These are phyloP conservation scores for Alopecurus myosuroides DNA, from an alignment of 176 grass and related monocot genomes.

Conservation along the genomic window DNA sequence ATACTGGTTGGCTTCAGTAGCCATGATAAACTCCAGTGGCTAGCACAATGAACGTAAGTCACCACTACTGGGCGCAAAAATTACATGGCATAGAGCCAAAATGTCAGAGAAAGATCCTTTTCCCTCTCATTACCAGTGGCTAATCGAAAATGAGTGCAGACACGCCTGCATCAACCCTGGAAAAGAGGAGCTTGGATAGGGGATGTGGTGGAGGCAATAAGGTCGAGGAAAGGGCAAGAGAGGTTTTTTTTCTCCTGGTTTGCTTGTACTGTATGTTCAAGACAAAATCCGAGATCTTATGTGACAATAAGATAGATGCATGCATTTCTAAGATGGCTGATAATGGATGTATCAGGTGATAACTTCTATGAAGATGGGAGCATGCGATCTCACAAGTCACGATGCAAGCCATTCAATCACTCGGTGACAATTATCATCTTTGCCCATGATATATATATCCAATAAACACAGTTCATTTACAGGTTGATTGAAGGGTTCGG, in stretches of 20 bases:
- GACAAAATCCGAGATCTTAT: neutral
- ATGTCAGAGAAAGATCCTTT: neutral
- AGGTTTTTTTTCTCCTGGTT: neutral
- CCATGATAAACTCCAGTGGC: neutral
- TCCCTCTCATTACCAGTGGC: neutral
- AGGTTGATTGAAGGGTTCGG: slow-evolving; percentile 2
- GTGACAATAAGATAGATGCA: neutral
- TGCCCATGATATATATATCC: neutral
- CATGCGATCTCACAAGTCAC: neutral
- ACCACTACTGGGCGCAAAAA: neutral
- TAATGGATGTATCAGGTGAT: neutral
- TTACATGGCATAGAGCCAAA: neutral
- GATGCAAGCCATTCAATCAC: neutral
- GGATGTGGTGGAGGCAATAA: neutral
- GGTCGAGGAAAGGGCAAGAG: neutral
- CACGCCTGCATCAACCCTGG: neutral
- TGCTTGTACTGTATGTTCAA: neutral
- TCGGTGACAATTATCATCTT: neutral
- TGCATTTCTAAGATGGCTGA: neutral
- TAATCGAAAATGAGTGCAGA: neutral
- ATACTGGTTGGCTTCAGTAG: neutral
- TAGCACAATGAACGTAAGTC: neutral
- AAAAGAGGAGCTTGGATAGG: neutral
- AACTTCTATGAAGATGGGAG: neutral
- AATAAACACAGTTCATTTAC: neutral